phyloP scores from a whole-genome alignment of 164 flowering plant species.

The Buxus sempervirens region DNA sequence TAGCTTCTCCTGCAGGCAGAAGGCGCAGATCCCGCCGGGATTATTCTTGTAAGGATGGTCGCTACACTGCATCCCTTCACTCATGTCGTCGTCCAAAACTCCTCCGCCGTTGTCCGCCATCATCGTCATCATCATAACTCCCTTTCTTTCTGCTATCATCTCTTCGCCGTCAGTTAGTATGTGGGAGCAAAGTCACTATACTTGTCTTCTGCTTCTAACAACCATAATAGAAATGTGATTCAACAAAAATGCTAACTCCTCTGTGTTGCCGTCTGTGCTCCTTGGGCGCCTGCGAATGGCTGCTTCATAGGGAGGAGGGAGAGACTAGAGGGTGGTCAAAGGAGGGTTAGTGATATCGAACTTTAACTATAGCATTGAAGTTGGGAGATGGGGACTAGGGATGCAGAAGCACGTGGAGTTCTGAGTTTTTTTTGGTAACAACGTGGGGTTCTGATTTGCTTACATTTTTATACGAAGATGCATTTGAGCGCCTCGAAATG shows the following conservation, averaged over 20 bases:
- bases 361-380: not conserved
- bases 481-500: no score
- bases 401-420: not conserved
- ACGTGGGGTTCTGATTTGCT: no score
- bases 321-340: not conserved
- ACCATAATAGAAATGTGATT: not conserved
- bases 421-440: not conserved
- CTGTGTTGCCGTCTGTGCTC: not conserved
- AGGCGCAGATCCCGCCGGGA: conserved; percentile 87
- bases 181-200: not conserved
- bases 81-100: conserved; percentile 33
- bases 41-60: conserved; percentile 69
- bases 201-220: not conserved
- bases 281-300: not conserved
- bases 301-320: not conserved
- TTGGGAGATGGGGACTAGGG: not conserved
- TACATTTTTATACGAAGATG: no score
- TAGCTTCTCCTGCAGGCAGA: conserved; percentile 85
- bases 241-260: not conserved
- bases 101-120: conserved; percentile 21
- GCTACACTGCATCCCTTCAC: conserved; percentile 65
- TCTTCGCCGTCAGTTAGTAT: not conserved
- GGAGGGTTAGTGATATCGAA: not conserved
- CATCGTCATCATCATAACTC: not conserved
- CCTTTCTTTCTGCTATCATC: not conserved